These are phyloP conservation scores for Xylaria bambusicola DNA, from an alignment of 495 filamentous ascomycete genomes.

Conservation along the genomic window DNA sequence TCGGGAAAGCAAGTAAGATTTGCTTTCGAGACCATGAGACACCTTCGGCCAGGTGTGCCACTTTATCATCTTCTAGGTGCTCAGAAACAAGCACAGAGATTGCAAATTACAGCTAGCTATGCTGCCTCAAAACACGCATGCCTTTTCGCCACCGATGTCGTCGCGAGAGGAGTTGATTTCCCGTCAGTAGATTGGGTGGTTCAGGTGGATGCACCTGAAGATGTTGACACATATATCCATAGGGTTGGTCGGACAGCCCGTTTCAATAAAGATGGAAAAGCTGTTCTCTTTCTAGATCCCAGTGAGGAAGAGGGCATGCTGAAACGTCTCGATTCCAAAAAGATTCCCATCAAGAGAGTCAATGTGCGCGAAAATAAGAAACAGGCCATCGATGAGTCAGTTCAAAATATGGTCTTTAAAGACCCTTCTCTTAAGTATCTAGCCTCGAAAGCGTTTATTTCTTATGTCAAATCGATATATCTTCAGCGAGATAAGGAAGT, in stretches of 20 bases:
- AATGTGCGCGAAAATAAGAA: conserved; percentile 89
- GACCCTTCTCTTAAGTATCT: conserved; percentile 93
- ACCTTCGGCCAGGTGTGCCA: conserved; percentile 92
- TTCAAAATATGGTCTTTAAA: conserved; percentile 94
- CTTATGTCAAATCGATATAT: conserved; percentile 78
- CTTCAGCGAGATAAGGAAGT: conserved; percentile 91
- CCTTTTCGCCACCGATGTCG: conserved; percentile 93
- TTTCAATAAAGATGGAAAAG: conserved; percentile 84
- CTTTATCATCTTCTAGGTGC: conserved; percentile 93
- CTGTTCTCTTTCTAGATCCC: conserved; percentile 89
- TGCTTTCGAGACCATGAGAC: conserved; percentile 88
- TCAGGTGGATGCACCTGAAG: conserved; percentile 92
- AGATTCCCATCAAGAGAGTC: conserved; percentile 80
- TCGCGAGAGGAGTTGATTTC: conserved; percentile 91
- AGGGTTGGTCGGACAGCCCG: conserved; percentile 92
- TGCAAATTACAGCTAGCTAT: conserved; percentile 85
- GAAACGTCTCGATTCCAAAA: conserved; percentile 78
- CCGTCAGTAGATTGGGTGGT: conserved; percentile 98
- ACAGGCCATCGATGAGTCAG: conserved; percentile 74
- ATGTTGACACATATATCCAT: conserved; percentile 97
- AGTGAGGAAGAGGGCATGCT: conserved; percentile 88
- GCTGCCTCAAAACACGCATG: conserved; percentile 75
- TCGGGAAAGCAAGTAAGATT: conserved; percentile 96
- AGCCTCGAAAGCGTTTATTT: conserved; percentile 92
- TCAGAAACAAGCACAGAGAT: conserved; percentile 84